Conservation (phyloP, 2,329 filamentous ascomycete genomes). For the Cadophora luteo-olivacea region DNA sequence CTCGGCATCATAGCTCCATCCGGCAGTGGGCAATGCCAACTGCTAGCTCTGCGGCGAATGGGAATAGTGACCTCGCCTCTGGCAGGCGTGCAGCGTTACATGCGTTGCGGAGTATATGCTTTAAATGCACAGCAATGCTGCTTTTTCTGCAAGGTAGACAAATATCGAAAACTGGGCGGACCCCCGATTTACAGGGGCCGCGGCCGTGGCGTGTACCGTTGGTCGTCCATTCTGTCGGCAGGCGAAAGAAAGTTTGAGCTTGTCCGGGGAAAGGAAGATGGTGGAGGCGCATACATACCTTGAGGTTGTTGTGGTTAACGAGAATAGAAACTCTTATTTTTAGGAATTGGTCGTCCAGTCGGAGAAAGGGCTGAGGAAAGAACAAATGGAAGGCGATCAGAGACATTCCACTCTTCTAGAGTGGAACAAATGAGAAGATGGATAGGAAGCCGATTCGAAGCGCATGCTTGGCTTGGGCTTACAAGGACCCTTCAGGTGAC, state of each 20-base stretch:
- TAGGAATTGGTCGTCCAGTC: not conserved
- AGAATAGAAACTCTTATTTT: not conserved
- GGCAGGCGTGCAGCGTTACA: slow-evolving; percentile 7
- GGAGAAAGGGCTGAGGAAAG: not conserved
- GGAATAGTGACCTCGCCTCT: not conserved
- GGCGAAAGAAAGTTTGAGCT: not conserved
- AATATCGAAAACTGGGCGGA: not conserved
- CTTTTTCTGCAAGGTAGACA: not conserved
- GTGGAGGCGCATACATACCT: not conserved
- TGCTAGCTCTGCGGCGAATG: not conserved
- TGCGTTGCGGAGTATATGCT: slow-evolving; percentile 15
- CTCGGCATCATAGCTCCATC: slow-evolving; percentile 3
- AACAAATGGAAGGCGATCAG: not conserved
- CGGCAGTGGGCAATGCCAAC: not conserved
- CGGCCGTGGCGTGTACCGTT: not conserved
- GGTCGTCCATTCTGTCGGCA: not conserved
- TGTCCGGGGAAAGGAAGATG: not conserved
- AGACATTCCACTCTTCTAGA: slow-evolving; percentile 3
- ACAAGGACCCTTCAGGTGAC: slow-evolving; percentile 14
- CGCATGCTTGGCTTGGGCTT: slow-evolving; percentile 5
- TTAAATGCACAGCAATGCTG: slow-evolving; percentile 1
- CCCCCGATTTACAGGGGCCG: not conserved
- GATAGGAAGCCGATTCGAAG: not conserved
- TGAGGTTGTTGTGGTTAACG: not conserved
- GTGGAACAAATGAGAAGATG: slow-evolving; percentile 1